Base-by-base conservation (phyloP, 2,329 filamentous ascomycete species). In the Endoconidiophora laricicola region DNA sequence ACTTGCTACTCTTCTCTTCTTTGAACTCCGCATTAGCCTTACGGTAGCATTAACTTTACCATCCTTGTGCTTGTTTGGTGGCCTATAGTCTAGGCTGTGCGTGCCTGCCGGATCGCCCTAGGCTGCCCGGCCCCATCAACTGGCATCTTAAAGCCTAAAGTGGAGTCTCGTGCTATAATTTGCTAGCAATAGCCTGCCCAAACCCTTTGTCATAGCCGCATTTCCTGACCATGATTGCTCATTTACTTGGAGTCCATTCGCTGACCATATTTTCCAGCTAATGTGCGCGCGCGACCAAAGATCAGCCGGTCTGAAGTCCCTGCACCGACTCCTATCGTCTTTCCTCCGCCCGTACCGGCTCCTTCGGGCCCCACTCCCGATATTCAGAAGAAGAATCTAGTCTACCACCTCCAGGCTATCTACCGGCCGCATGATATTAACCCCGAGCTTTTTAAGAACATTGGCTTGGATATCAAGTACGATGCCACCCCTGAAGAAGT, bases 381-480 rank as follows among this genome's bases (percentile, higher is more conserved):
- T 38, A 23, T 61, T 36, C 52, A 58, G 23, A 53, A 62, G 3
- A 55, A 60, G 39, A 67, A 69, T 22, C 44, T 80, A 46, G 66
- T 73, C 16, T 60, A 64, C 44, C 59, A 78, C 40, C 64, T 81
- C 33, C 72, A 76, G 57, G 63, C 62, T 29, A 70, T 77, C 24
- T 68, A 74, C 48, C 71, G 77, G 38, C 71, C 74, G 2, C 59
- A 62, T 20, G 71, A 75, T 49, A 62, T 76, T 52, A 61, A 58
- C 24, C 59, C 70, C 40, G 58, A 66, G 39, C 70, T 78, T 54
- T 71, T 81, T 49, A 66, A 71, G 53, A 75, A 76, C 9, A 66
- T 81, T 37, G 75, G 76, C 3, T 65, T 78, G 29, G 69, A 77
- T 56, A 64, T 80, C 56, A 69, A 69, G 54, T 58, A 67, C 26